Evolutionary conservation across 805 yeast species (phyloP), one percentile per base, ranked within the genome.

Genomic region (Metschnikowia dekortorum): DNA sequence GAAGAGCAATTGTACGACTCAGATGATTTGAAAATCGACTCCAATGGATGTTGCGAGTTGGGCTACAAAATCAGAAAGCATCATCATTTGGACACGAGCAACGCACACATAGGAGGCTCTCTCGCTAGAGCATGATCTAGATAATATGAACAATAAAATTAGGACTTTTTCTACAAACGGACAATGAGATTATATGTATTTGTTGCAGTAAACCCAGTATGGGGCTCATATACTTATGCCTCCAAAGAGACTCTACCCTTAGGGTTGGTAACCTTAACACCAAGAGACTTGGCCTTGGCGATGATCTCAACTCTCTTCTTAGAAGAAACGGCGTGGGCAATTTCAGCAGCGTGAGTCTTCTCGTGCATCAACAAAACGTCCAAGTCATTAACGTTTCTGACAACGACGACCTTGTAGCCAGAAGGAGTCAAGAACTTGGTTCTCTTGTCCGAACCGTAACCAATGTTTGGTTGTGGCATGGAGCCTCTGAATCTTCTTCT

Each of bases 401-500:
- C 97, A 69, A 90, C 81, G 84, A 87, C 87, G 69, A 88, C 85
- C 85, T 90, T 95, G 95, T 89, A 96, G 75, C 99, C 99, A 61
- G 96, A 88, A 76, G 97, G 96, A 73, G 81, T 78, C 82, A 94
- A 73, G 85, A 85, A 89, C 79, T 86, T 89, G 75, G 99, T 94
- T 85, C 87, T 90, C 83, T 89, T 94, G 96, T 94, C 90, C 68
- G 98, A 90, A 81, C 99, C 97, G 84, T 89, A 94, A 84, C 99
- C 99, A 71, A 94, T 91, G 83, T 87, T 91, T 84, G 99, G 99
- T 84, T 92, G 96, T 70, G 91, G 83, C 75, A 94, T 89, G 80
- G 92, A 26, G 74, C 99, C 99, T 86, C 97, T 89, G 96, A 94
- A 94, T 84, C 94, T 87, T 85, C 99, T 92, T 85, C 99, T 94